phyloP scores from a whole-genome alignment of 768 basidiomycete genomes.

The Rhodotorula taiwanensis region DNA sequence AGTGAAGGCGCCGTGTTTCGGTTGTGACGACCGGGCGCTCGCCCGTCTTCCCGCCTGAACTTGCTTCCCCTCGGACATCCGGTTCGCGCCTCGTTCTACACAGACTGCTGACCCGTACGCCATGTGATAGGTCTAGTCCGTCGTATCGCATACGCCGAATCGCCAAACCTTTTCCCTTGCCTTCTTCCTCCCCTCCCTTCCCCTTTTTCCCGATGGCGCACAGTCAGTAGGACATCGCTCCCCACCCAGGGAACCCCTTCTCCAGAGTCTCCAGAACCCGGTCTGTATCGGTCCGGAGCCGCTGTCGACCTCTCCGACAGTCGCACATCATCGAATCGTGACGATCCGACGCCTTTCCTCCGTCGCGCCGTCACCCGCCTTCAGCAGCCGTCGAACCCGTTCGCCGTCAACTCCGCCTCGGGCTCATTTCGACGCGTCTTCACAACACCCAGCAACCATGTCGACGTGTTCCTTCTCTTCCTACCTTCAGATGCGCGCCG shows the following conservation, averaged over 20 bases:
- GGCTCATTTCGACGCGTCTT: not conserved
- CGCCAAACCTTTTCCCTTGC: not conserved
- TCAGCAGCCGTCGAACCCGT: not conserved
- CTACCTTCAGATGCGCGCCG: slow-evolving; percentile 9
- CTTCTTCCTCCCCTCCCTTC: not conserved
- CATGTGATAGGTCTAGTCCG: too few relatives aligned
- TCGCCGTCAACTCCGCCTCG: not conserved
- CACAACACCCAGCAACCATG: not conserved
- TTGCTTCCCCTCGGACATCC: not conserved
- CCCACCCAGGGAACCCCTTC: not conserved
- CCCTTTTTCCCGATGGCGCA: not conserved
- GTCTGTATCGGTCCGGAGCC: not conserved
- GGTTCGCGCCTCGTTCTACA: too few relatives aligned
- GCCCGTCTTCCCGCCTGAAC: not conserved
- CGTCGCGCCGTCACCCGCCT: not conserved
- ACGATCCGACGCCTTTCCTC: too few relatives aligned
- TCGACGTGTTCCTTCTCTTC: slow-evolving; percentile 25
- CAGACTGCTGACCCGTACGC: too few relatives aligned
- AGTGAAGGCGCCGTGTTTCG: too few relatives aligned
- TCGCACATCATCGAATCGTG: too few relatives aligned
- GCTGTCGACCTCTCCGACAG: not conserved
- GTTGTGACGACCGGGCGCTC: too few relatives aligned
- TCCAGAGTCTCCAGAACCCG: not conserved
- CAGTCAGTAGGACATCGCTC: not conserved
- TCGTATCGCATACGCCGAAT: too few relatives aligned